A percentile compares a stretch with the other conserved stretches of the same genome.
These are phyloP conservation scores for Pichia sp. DNA, from an alignment of 1,139 yeast genomes.

Conservation along the genomic window DNA sequence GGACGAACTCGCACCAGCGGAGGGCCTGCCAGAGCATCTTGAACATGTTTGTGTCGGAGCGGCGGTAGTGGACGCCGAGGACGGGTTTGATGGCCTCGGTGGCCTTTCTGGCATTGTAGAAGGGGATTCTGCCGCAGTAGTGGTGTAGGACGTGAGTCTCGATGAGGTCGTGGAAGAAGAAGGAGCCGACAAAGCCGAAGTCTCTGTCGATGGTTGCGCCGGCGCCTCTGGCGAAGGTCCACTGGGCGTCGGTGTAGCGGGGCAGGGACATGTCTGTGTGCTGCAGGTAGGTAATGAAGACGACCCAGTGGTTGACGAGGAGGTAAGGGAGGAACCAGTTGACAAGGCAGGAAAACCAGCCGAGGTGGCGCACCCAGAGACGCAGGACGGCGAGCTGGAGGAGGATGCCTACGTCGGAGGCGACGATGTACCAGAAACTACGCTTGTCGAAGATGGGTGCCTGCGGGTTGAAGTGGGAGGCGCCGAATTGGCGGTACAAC, in stretches of 20 bases:
- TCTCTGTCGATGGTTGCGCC: conserved; percentile 84
- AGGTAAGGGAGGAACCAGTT: conserved; percentile 76
- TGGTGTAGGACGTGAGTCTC: conserved; percentile 90
- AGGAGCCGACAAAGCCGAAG: conserved; percentile 75
- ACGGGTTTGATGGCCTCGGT: conserved; percentile 73
- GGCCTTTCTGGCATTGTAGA: conserved; percentile 80
- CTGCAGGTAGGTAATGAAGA: conserved; percentile 77
- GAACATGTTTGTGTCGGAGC: conserved; percentile 70
- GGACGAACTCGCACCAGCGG: conserved; percentile 78
- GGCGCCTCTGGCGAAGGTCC: conserved; percentile 89
- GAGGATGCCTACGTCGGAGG: conserved; percentile 69
- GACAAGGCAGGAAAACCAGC: conserved; percentile 58
- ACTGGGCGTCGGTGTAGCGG: conserved; percentile 67
- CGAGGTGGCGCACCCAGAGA: conserved; percentile 60
- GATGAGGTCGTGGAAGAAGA: conserved; percentile 81
- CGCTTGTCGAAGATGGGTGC: conserved; percentile 69
- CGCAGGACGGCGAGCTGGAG: conserved; percentile 52
- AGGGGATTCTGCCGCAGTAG: conserved; percentile 78
- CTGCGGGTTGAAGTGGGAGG: conserved; percentile 64
- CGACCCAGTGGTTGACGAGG: conserved; percentile 87
- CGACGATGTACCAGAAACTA: conserved; percentile 64
- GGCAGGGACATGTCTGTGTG: conserved; percentile 81
- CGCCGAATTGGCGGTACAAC: conserved; percentile 40
- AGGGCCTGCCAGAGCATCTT: conserved; percentile 63
- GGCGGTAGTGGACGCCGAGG: conserved; percentile 74